phyloP scores from a whole-genome alignment of 441 rosid genomes.

The Aquilaria agallochum region DNA sequence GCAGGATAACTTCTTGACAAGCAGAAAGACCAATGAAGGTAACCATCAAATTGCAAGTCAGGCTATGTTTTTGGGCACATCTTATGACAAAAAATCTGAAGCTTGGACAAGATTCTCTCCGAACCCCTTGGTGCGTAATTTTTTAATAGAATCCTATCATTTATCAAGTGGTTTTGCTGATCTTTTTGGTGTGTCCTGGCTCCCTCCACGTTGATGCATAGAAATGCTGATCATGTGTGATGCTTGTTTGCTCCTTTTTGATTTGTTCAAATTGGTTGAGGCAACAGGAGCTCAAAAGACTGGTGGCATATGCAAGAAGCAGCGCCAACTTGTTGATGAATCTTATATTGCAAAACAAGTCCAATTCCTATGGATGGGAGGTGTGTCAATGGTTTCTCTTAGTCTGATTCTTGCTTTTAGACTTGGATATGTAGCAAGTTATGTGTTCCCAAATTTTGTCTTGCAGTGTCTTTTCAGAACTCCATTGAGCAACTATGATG shows the following conservation, averaged over 20 bases:
- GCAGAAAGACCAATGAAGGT: constrained; percentile 58
- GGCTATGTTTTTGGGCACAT: constrained; percentile 83
- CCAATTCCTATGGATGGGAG: constrained; percentile 75
- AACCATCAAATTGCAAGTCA: constrained; percentile 37
- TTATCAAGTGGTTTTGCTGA: too few relatives aligned
- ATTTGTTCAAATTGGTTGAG: constrained; percentile 18
- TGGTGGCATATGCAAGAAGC: constrained; percentile 92
- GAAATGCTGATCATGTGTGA: background rate
- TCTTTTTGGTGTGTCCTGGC: constrained; percentile 1
- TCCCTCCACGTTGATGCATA: background rate
- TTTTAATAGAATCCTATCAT: background rate
- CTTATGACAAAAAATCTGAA: constrained; percentile 90
- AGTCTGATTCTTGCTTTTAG: constrained; percentile 5
- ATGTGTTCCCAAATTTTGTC: constrained; percentile 1
- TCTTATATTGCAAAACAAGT: constrained; percentile 55
- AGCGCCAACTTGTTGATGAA: constrained; percentile 71
- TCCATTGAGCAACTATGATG: constrained; percentile 85
- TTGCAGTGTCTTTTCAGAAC: constrained; percentile 87
- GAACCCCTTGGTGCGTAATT: constrained; percentile 55
- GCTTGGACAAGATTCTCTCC: constrained; percentile 85
- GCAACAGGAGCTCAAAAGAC: constrained; percentile 74
- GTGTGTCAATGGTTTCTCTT: constrained; percentile 30
- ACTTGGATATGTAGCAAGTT: constrained; percentile 3
- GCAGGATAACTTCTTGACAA: constrained; percentile 67
- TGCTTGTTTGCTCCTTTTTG: constrained; percentile 12